phyloP scores from a whole-genome alignment of 345 rosid species.

The Mallotus nudiflorus region DNA sequence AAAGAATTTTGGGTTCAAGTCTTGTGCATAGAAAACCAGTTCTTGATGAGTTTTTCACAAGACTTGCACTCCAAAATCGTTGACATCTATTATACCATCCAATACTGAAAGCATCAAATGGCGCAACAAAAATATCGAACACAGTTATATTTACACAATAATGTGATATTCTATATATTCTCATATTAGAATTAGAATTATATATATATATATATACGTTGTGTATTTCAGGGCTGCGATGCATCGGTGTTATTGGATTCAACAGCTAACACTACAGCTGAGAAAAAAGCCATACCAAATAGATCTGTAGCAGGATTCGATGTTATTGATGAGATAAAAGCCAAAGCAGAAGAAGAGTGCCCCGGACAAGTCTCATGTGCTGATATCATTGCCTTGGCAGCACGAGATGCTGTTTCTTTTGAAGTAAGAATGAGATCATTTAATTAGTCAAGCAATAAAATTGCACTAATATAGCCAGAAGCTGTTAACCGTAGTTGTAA shows the following conservation, averaged over 20 bases:
- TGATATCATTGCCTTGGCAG: constrained; percentile 55
- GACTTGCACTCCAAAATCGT: too few relatives aligned
- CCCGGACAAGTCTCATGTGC: constrained; percentile 59
- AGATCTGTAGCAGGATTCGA: constrained; percentile 47
- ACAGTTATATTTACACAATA: too few relatives aligned
- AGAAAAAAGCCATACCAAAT: constrained; percentile 62
- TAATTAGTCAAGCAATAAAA: background rate
- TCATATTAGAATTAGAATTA: background rate
- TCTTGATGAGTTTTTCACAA: too few relatives aligned
- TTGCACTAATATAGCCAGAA: too few relatives aligned
- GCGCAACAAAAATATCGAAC: too few relatives aligned
- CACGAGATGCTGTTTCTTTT: constrained; percentile 61
- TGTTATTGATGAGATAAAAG: constrained; percentile 59
- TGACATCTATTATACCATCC: too few relatives aligned
- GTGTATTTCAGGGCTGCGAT: constrained; percentile 52
- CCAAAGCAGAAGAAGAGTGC: constrained; percentile 43
- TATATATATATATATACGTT: background rate
- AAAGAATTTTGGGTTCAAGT: too few relatives aligned
- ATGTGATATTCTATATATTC: background rate
- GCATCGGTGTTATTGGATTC: constrained; percentile 54
- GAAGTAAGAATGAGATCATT: constrained; percentile 25
- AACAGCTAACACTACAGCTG: constrained; percentile 24
- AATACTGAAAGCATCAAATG: too few relatives aligned
- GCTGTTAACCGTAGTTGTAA: too few relatives aligned
- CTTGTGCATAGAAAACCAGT: too few relatives aligned